Evolutionary conservation across 2,329 filamentous ascomycete species (phyloP).

Genomic region (Microcera coccophila): DNA sequence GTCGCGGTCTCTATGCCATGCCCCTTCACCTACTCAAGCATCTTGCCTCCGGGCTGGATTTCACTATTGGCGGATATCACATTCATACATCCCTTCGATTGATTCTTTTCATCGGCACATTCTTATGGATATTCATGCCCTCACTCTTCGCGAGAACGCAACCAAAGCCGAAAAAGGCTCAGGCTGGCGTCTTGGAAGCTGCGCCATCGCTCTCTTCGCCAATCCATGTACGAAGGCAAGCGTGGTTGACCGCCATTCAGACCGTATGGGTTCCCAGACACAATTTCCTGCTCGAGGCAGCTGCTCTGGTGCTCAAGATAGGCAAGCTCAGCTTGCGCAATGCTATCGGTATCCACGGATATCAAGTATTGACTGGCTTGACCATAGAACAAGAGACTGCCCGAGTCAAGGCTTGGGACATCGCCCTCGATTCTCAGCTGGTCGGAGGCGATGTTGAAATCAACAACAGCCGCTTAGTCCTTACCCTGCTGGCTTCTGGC

Average conservation of each 20-base stretch:
- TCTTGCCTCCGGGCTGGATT: slow-evolving; percentile 45
- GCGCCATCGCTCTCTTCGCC: slow-evolving; percentile 75
- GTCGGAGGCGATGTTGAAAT: slow-evolving; percentile 87
- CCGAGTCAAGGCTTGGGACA: slow-evolving; percentile 86
- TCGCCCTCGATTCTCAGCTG: slow-evolving; percentile 87
- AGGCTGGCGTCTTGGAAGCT: slow-evolving; percentile 44
- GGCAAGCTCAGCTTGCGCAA: slow-evolving; percentile 78
- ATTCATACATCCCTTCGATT: slow-evolving; percentile 52
- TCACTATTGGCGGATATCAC: slow-evolving; percentile 54
- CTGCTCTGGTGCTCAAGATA: slow-evolving; percentile 75
- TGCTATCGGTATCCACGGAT: slow-evolving; percentile 70
- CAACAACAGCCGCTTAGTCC: slow-evolving; percentile 77
- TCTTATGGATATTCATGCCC: slow-evolving; percentile 55
- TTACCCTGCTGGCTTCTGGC: slow-evolving; percentile 83
- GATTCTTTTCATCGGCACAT: slow-evolving; percentile 48
- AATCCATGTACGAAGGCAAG: slow-evolving; percentile 78
- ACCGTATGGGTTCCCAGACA: slow-evolving; percentile 88
- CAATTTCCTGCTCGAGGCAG: slow-evolving; percentile 79
- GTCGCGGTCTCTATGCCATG: slow-evolving; percentile 63
- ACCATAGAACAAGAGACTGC: slow-evolving; percentile 82
- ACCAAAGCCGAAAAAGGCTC: slow-evolving; percentile 50
- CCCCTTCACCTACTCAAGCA: slow-evolving; percentile 56
- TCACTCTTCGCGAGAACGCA: slow-evolving; percentile 44
- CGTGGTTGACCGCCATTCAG: slow-evolving; percentile 90
- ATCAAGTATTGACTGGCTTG: slow-evolving; percentile 73